Percentiles rank a stretch among this genome's conserved stretches.
Conservation (phyloP, 257 asterid species). For the Penstemon barbatus region DNA sequence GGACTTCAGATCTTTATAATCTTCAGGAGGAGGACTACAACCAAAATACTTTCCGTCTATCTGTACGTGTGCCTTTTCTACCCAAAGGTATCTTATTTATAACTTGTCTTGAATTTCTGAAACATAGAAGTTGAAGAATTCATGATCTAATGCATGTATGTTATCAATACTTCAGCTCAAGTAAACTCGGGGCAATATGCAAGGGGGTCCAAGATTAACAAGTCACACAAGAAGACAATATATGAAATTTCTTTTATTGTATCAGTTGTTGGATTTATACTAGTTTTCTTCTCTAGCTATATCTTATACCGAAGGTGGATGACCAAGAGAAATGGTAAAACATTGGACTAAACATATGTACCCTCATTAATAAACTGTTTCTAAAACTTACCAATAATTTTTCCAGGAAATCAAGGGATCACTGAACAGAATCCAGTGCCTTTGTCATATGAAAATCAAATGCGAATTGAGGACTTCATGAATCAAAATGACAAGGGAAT, state of each 20-base stretch:
- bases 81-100: constrained; percentile 24
- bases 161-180: not conserved
- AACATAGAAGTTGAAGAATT: not conserved
- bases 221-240: not conserved
- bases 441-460: constrained; percentile 22
- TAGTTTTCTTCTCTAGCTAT: constrained; percentile 28
- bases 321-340: constrained; percentile 26
- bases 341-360: not conserved
- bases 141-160: not conserved
- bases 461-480: constrained; percentile 30
- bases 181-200: not conserved
- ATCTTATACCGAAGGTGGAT: constrained; percentile 29
- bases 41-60: constrained; percentile 8
- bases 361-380: too few species aligned
- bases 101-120: too few species aligned
- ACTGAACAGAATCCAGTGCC: constrained; percentile 11
- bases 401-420: constrained; percentile 23
- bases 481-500: constrained; percentile 35
- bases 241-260: constrained; percentile 19
- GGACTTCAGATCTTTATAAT: constrained; percentile 25
- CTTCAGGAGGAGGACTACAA: constrained; percentile 19
- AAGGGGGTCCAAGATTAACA: not conserved
- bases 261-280: constrained; percentile 26
- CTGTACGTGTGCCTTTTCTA: constrained; percentile 25
- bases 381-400: not conserved